phyloP scores from a whole-genome alignment of 345 rosid genomes.

The Gossypium bickii region DNA sequence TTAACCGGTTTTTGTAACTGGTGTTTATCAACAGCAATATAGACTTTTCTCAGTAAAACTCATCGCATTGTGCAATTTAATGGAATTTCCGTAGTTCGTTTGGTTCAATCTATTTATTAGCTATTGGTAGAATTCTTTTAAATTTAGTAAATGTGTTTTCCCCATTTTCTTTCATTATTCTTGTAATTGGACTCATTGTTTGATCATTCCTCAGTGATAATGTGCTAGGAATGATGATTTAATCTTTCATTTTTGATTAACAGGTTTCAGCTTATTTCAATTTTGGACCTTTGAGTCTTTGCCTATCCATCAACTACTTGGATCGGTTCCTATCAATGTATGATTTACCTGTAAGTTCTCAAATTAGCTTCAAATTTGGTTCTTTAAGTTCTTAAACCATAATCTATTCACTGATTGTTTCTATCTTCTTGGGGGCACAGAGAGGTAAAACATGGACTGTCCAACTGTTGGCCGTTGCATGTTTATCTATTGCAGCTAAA shows the following conservation, averaged over 20 bases:
- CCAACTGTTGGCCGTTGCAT: constrained; percentile 62
- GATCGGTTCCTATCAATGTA: constrained; percentile 67
- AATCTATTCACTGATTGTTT: neutral
- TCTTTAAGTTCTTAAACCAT: neutral
- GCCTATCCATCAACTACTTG: constrained; percentile 59
- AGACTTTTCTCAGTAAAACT: too few relatives aligned
- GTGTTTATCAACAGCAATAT: too few relatives aligned
- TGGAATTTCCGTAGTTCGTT: too few relatives aligned
- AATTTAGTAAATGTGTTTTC: too few relatives aligned
- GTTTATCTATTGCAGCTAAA: constrained; percentile 71
- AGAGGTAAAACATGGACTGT: constrained; percentile 54
- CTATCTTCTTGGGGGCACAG: constrained; percentile 20
- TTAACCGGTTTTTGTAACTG: neutral
- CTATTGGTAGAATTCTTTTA: too few relatives aligned
- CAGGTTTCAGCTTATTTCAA: constrained; percentile 59
- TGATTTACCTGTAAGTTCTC: constrained; percentile 58
- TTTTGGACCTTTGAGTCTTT: constrained; percentile 53
- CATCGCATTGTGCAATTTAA: too few relatives aligned
- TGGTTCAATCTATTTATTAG: too few relatives aligned
- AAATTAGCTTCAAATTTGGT: neutral
- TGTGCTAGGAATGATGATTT: neutral
- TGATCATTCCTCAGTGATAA: too few relatives aligned
- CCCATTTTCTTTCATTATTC: too few relatives aligned
- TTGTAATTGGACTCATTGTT: too few relatives aligned
- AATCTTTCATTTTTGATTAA: constrained; percentile 15